Evolutionary conservation across 2,329 filamentous ascomycete genomes (phyloP).

Genomic region (Claviceps pusilla): DNA sequence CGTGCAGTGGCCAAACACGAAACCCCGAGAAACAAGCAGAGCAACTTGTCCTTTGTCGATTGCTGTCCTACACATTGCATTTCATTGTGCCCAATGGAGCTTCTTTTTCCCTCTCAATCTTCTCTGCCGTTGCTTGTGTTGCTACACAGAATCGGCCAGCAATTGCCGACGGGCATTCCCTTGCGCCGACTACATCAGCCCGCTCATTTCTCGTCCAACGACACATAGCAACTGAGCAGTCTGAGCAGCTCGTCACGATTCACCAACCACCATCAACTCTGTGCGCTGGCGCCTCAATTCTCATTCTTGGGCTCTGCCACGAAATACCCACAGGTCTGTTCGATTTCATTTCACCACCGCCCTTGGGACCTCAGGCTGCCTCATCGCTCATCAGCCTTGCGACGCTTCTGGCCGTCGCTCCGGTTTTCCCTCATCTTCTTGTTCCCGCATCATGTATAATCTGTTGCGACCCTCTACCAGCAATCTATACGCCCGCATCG

Average conservation of each 20-base stretch:
- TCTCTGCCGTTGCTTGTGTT: neutral
- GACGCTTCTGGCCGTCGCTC: neutral
- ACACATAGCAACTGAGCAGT: neutral
- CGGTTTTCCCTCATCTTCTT: neutral
- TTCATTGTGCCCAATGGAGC: neutral
- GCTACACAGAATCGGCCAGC: neutral
- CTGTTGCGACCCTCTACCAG: neutral
- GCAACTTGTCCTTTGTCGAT: neutral
- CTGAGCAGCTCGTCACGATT: neutral
- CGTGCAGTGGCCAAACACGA: neutral
- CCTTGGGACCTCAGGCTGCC: neutral
- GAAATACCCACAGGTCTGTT: neutral
- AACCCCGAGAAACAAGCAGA: neutral
- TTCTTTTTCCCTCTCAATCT: neutral
- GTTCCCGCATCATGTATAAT: slow-evolving; percentile 2
- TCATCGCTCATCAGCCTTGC: neutral
- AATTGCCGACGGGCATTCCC: neutral
- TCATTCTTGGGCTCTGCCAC: neutral
- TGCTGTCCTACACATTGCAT: neutral
- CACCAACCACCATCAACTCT: neutral
- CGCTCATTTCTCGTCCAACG: neutral
- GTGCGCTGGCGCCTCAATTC: neutral
- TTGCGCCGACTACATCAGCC: neutral
- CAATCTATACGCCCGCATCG: slow-evolving; percentile 1
- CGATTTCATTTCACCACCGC: neutral